These are phyloP conservation scores for Salix caprea DNA, from an alignment of 345 rosid genomes.

Conservation along the genomic window DNA sequence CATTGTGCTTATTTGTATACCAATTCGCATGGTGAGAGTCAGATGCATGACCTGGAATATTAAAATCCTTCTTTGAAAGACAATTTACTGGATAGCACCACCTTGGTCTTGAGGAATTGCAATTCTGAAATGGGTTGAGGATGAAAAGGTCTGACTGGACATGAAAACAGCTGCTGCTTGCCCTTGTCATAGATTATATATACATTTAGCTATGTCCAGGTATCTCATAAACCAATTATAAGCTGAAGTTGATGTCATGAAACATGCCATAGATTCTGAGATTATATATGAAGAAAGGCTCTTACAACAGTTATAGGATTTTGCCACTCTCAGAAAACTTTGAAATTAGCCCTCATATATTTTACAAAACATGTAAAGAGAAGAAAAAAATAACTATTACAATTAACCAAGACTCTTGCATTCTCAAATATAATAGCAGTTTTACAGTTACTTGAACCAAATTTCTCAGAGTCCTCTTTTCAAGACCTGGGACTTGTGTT, in stretches of 20 bases:
- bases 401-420: not conserved
- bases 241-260: not conserved
- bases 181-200: not conserved
- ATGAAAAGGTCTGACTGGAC: not conserved
- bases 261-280: not conserved
- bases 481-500: constrained; percentile 11
- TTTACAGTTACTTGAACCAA: not conserved
- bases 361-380: not conserved
- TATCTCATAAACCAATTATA: not conserved
- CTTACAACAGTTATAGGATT: not conserved
- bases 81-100: not conserved
- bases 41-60: not conserved
- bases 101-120: too few relatives aligned
- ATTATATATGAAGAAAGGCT: not conserved
- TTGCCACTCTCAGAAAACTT: not conserved
- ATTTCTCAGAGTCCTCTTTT: not conserved
- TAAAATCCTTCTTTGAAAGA: not conserved
- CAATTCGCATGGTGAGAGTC: not conserved
- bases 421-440: not conserved
- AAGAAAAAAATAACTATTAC: not conserved
- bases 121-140: not conserved
- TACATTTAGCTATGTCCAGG: not conserved
- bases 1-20: not conserved
- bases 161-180: not conserved
- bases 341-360: not conserved